phyloP scores from a whole-genome alignment of 768 basidiomycete species.

The Mycena rosella region DNA sequence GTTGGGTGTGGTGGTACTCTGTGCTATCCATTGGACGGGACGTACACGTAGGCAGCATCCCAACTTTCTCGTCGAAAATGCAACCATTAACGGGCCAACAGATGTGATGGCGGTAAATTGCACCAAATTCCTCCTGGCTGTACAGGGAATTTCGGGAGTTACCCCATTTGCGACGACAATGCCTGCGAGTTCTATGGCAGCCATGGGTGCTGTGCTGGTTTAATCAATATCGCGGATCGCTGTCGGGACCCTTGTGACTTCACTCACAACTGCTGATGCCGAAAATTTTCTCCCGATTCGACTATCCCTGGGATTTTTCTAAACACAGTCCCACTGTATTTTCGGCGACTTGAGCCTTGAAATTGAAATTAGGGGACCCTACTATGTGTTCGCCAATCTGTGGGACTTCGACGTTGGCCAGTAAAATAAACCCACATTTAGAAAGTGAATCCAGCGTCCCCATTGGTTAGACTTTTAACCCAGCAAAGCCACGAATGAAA shows the following conservation, averaged over 20 bases:
- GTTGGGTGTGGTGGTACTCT: conserved; percentile 13
- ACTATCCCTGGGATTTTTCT: too few species aligned
- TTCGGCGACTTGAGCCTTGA: too few species aligned
- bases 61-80: conserved; percentile 1
- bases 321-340: too few species aligned
- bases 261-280: conserved; percentile 7
- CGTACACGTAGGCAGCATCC: conserved; percentile 12
- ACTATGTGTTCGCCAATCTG: too few species aligned
- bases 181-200: conserved; percentile 13
- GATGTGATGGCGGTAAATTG: conserved; percentile 10
- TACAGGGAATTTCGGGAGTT: conserved; percentile 5
- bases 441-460: too few species aligned
- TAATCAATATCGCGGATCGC: conserved; percentile 1
- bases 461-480: too few species aligned
- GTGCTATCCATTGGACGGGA: conserved; percentile 10
- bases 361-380: too few species aligned
- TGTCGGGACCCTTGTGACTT: conserved; percentile 18
- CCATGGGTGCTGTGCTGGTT: conserved; percentile 9
- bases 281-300: not conserved
- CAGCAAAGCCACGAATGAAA: too few species aligned
- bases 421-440: too few species aligned
- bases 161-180: conserved; percentile 12
- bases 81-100: conserved; percentile 10
- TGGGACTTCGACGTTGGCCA: too few species aligned
- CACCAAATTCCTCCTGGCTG: too few species aligned